Evolutionary conservation across 371 early-diverging fungal genomes (phyloP).

Genomic region (Lichtheimia ramosa): DNA sequence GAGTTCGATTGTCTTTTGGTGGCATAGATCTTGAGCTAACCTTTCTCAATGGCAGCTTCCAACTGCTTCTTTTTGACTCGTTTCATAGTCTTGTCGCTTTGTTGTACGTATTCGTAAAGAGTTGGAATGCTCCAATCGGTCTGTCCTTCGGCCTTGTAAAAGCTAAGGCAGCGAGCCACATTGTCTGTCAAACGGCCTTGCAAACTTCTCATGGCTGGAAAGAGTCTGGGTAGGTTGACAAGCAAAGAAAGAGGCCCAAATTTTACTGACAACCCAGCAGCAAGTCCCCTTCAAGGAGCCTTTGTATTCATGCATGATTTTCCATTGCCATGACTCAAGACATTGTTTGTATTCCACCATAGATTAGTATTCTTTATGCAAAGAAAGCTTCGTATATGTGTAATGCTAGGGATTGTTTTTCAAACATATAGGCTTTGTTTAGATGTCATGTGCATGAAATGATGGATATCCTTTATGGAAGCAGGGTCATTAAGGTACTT

Average conservation of each 20-base stretch:
- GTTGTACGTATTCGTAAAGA: constrained; percentile 49
- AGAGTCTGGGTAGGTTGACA: background rate
- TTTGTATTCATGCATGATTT: too few species aligned
- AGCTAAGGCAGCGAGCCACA: constrained; percentile 20
- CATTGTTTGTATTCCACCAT: too few species aligned
- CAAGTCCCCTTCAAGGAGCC: background rate
- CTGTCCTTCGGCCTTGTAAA: constrained; percentile 36
- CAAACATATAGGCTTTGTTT: too few species aligned
- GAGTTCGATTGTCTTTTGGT: background rate
- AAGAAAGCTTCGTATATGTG: too few species aligned
- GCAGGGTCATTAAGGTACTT: too few species aligned
- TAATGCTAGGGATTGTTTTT: too few species aligned
- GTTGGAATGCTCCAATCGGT: constrained; percentile 24
- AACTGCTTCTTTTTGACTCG: constrained; percentile 49
- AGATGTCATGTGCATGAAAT: too few species aligned
- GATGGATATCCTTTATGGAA: too few species aligned
- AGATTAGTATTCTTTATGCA: too few species aligned
- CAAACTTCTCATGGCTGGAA: constrained; percentile 9
- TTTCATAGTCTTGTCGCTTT: constrained; percentile 43
- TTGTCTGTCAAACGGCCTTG: constrained; percentile 28
- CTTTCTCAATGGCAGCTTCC: constrained; percentile 48
- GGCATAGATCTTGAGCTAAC: constrained; percentile 15
- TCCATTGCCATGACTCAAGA: too few species aligned
- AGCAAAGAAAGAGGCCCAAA: background rate
- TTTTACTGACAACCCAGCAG: background rate